Evolutionary conservation across 768 basidiomycete genomes (phyloP), one percentile per base, ranked within the genome.

Genomic region (Lentinula sp.): DNA sequence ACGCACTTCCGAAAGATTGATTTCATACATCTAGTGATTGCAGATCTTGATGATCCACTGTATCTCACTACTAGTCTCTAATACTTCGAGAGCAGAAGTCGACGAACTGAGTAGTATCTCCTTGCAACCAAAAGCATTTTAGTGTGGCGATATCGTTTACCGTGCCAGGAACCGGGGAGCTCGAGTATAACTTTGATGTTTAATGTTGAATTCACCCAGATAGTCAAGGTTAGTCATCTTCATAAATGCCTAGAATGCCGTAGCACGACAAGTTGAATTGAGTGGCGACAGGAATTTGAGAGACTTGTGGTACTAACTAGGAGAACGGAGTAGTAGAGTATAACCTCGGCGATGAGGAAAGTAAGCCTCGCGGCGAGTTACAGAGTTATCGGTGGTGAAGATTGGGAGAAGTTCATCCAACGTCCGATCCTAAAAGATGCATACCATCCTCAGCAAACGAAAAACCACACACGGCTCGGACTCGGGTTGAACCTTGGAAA

Each of bases 321-420:
- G 32, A 9, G 50, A 32, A 41, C 37, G 37, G 37, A 16, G 5
- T 51, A 16, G 5, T 51, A 15, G 53, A 41, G 35, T 52, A 52
- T 32, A 54, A 37, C 53, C 53, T 54, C 53, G 35, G 35, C 15
- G 37, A 35, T 36, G 36, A 41, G n/a, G n/a, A 53, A 33, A 13
- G 15, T 13, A 10, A n/a, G 36, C 53, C 3, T 20, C 28, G 35
- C 23, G 12, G 37, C 12, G 37, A 54, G 53, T 54, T 54, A 54
- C 53, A 41, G 53, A 54, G 53, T 39, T 37, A 54, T 54, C 53
- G 53, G 53, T 54, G 53, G 53, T 54, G 53, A 54, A n/a, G n/a
- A 4, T 18, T 33, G 13, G 35, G 12, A 36, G 18, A 54, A 54
- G 53, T 54, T 37, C 53, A 54, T n/a, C 2, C 28, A 28, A 3